Percentiles rank a stretch among this genome's conserved stretches.
Evolutionary conservation across 495 filamentous ascomycete species (phyloP).

Genomic region (Astrothelium macrocarpum): DNA sequence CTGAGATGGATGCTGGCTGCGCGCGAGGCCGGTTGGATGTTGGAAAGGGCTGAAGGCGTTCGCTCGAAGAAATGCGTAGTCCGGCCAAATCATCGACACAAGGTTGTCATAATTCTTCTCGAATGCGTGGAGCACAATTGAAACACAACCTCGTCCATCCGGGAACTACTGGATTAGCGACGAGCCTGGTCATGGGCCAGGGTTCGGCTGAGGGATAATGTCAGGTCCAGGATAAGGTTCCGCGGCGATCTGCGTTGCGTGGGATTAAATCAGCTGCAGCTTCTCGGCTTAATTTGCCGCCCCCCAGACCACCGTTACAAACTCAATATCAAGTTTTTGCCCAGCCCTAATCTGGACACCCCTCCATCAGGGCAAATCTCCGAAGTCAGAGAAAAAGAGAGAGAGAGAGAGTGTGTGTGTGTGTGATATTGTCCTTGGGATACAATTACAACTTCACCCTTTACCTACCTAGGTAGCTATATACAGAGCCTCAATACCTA

Average conservation of each 20-base stretch:
- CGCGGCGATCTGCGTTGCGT: background rate
- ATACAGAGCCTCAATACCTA: too few species aligned
- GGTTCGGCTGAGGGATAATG: background rate
- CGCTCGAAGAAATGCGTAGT: background rate
- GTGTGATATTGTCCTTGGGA: too few species aligned
- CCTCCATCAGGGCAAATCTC: background rate
- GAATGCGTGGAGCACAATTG: conserved; percentile 4
- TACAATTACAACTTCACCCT: too few species aligned
- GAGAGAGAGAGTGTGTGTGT: too few species aligned
- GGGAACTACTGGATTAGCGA: conserved; percentile 4
- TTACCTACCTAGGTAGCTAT: too few species aligned
- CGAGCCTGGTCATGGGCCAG: background rate
- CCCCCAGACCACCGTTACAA: background rate
- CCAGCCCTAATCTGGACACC: background rate
- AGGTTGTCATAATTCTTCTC: background rate
- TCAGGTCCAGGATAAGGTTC: background rate
- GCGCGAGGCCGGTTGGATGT: background rate
- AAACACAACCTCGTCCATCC: background rate
- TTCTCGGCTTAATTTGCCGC: too few species aligned
- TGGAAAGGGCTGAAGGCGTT: background rate
- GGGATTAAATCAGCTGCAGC: too few species aligned
- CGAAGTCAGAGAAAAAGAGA: too few species aligned
- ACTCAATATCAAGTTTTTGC: background rate
- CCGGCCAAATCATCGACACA: background rate
- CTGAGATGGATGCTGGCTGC: background rate